phyloP scores from a whole-genome alignment of 164 flowering plant genomes.

The Annona squamosa region DNA sequence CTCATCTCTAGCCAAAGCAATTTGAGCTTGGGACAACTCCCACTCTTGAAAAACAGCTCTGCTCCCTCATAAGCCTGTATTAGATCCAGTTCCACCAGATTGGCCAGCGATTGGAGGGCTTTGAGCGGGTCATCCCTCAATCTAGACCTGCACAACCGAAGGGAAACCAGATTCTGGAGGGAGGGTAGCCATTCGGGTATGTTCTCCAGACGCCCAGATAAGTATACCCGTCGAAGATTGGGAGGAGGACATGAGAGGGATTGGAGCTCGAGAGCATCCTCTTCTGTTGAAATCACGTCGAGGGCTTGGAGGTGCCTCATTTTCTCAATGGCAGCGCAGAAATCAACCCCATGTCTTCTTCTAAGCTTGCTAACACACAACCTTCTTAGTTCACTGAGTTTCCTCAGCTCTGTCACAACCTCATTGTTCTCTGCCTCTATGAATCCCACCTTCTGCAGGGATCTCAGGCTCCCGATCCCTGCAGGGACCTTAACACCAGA shows the following conservation, averaged over 20 bases:
- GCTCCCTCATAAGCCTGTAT: neutral
- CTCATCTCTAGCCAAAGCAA: neutral
- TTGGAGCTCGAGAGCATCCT: conserved; percentile 2
- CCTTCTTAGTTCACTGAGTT: conserved; percentile 4
- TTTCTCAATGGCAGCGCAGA: conserved; percentile 2
- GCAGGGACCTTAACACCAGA: neutral
- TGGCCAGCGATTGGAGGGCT: neutral
- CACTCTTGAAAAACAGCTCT: neutral
- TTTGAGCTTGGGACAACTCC: neutral
- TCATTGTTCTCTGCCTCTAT: conserved; percentile 3
- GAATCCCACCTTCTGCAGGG: conserved; percentile 7
- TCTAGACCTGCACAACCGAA: conserved; percentile 5
- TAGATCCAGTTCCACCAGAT: neutral
- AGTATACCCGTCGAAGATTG: neutral
- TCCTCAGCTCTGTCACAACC: conserved; percentile 1
- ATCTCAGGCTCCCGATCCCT: neutral
- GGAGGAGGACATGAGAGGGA: neutral
- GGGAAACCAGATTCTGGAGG: conserved; percentile 1
- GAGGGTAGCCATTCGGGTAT: neutral
- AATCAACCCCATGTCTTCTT: conserved; percentile 1
- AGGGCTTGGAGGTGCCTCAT: conserved; percentile 3
- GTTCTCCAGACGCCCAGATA: neutral
- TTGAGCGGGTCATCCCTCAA: conserved; percentile 1
- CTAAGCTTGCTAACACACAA: neutral
- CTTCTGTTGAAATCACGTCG: neutral